A percentile compares a stretch with the other conserved stretches of the same genome.
Evolutionary conservation across 2,329 filamentous ascomycete species (phyloP).

Genomic region (Exophiala sp.): DNA sequence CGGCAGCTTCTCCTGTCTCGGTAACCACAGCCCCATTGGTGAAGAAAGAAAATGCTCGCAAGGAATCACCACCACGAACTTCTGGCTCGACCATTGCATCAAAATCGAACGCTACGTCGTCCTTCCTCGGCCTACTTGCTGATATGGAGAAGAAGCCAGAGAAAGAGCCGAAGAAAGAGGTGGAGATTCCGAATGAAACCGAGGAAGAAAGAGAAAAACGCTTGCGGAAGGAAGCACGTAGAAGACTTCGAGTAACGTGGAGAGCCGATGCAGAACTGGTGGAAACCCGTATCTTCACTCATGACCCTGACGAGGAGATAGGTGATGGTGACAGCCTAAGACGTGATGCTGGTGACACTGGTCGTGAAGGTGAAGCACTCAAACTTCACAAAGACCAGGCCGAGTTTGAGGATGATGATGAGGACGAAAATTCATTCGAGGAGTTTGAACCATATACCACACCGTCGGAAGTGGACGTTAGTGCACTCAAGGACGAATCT

Average conservation of each 20-base stretch:
- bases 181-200: slow-evolving; percentile 55
- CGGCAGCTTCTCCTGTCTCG: slow-evolving; percentile 14
- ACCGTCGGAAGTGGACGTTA: slow-evolving; percentile 39
- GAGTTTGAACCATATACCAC: slow-evolving; percentile 38
- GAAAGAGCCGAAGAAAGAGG: slow-evolving; percentile 49
- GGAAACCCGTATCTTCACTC: slow-evolving; percentile 57
- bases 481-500: slow-evolving; percentile 35
- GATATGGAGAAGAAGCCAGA: slow-evolving; percentile 55
- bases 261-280: slow-evolving; percentile 56
- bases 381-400: slow-evolving; percentile 45
- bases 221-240: slow-evolving; percentile 58
- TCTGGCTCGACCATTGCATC: slow-evolving; percentile 20
- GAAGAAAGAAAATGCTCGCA: slow-evolving; percentile 35
- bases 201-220: slow-evolving; percentile 58
- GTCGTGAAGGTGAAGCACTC: slow-evolving; percentile 52
- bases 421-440: slow-evolving; percentile 46
- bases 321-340: slow-evolving; percentile 57
- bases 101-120: slow-evolving; percentile 41
- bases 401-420: slow-evolving; percentile 54
- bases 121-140: slow-evolving; percentile 49
- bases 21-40: slow-evolving; percentile 15
- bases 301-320: slow-evolving; percentile 61
- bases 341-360: slow-evolving; percentile 58
- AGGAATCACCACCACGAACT: slow-evolving; percentile 32
- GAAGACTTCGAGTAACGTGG: slow-evolving; percentile 60